Conservation (phyloP, 2,329 filamentous ascomycete genomes). For the Calonectria pteridis region DNA sequence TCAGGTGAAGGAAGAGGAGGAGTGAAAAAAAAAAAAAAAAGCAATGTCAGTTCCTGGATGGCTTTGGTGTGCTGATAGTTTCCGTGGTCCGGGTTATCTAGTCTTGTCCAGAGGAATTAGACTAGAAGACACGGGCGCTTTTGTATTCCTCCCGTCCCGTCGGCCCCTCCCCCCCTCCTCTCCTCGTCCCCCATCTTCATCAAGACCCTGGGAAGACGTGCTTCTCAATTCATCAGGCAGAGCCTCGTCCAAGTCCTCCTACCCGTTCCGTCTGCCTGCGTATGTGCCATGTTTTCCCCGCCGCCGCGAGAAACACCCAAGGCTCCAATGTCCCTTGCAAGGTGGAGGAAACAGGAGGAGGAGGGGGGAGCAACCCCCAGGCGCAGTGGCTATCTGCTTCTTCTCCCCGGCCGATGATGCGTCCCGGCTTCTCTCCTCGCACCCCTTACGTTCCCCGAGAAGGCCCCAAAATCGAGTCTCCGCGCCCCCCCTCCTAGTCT, state of each 20-base stretch:
- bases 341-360: neutral
- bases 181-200: neutral
- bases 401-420: neutral
- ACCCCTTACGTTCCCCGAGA: neutral
- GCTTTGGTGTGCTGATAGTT: neutral
- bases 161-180: neutral
- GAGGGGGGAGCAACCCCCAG: neutral
- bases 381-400: neutral
- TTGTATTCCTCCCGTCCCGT: neutral
- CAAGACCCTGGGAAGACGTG: neutral
- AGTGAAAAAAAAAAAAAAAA: neutral
- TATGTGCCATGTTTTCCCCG: neutral
- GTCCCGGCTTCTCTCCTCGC: neutral
- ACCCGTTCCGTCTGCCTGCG: slow-evolving; percentile 4
- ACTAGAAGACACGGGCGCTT: neutral
- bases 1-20: too few species aligned
- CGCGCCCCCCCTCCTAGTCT: neutral
- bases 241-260: neutral
- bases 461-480: neutral
- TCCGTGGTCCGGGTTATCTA: neutral
- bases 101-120: neutral
- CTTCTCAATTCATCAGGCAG: neutral
- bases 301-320: neutral
- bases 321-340: slow-evolving; percentile 1
- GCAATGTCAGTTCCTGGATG: neutral